Conservation (phyloP, 768 basidiomycete species). For the Tylopilus vinaceipallidus region DNA sequence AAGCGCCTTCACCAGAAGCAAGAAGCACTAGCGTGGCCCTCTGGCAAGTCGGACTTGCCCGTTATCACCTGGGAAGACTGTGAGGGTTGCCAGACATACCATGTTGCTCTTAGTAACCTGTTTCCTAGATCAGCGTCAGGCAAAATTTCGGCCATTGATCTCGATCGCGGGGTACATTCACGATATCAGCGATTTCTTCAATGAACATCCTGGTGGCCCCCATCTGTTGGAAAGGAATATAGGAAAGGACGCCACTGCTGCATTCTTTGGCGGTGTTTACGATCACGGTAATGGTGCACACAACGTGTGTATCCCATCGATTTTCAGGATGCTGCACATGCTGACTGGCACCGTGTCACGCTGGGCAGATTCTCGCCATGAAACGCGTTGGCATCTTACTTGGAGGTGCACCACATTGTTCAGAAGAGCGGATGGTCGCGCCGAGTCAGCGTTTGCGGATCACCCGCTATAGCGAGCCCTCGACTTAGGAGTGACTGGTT, state of each 20-base stretch:
- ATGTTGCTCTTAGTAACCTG: slow-evolving; percentile 6
- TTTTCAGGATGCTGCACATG: background rate
- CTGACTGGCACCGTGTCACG: no score
- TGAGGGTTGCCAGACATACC: slow-evolving; percentile 30
- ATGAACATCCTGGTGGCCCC: slow-evolving; percentile 87
- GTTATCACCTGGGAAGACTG: slow-evolving; percentile 83
- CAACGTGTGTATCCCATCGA: slow-evolving; percentile 50
- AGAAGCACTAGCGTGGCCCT: slow-evolving; percentile 77
- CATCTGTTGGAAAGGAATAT: slow-evolving; percentile 78
- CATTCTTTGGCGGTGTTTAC: slow-evolving; percentile 88
- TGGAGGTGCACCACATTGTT: slow-evolving; percentile 8
- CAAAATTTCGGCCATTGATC: slow-evolving; percentile 73
- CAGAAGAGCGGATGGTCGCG: slow-evolving; percentile 2
- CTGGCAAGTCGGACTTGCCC: slow-evolving; percentile 70
- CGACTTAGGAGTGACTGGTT: background rate
- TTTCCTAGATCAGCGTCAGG: slow-evolving; percentile 67
- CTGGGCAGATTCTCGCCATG: slow-evolving; percentile 11
- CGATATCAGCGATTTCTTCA: slow-evolving; percentile 74
- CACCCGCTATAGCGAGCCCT: background rate
- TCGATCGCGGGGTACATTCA: slow-evolving; percentile 89
- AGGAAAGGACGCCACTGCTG: slow-evolving; percentile 85
- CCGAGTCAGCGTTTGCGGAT: slow-evolving; percentile 8
- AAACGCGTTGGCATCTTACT: slow-evolving; percentile 10
- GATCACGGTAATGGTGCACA: slow-evolving; percentile 83
- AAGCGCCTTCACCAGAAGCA: slow-evolving; percentile 77